Evolutionary conservation across 2,329 filamentous ascomycete species (phyloP), one percentile per base, ranked within the genome.

Genomic region (Fusarium citri): DNA sequence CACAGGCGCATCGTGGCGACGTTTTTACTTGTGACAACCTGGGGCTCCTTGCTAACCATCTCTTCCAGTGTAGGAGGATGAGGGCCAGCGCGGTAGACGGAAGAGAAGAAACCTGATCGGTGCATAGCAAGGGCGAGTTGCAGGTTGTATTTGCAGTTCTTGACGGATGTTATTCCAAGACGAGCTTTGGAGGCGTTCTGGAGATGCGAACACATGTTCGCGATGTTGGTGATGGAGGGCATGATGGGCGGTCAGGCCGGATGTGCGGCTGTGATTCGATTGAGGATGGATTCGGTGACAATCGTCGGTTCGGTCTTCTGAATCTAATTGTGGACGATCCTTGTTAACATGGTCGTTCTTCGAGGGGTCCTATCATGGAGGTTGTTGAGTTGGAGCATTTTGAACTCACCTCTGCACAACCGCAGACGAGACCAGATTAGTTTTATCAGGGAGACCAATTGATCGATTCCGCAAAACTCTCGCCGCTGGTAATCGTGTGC

Each of bases 171-270:
- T 53, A 97, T 85, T 72, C 91, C 92, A 1, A 98, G 89, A 2
- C 91, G 90, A n/a, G 92, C 93, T 76, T 90, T 90, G 59, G 92
- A 92, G 72, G 92, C 93, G 84, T 98, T 98, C 80, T 96, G 93
- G 60, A 98, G 86, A 83, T 97, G 94, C 72, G 94, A 94, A 86
- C 93, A 97, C 82, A 94, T 89, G 84, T 95, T 85, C 75, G 89
- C 87, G 70, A 97, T 87, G 81, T 91, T 89, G 78, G 88, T 84
- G 81, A 97, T 87, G 75, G 80, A 82, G 8, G 80, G 79, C 80
- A 82, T 81, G 69, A 48, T 74, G 72, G 61, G 55, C 49, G 42
- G 28, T 55, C 28, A 41, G 18, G 48, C 6, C 34, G 23, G 14
- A n/a, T 30, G 12, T 7, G 15, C 12, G 12, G 25, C 48, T 18